Conservation (phyloP, 306 rosid species). For the Begonia fuchsioides region DNA sequence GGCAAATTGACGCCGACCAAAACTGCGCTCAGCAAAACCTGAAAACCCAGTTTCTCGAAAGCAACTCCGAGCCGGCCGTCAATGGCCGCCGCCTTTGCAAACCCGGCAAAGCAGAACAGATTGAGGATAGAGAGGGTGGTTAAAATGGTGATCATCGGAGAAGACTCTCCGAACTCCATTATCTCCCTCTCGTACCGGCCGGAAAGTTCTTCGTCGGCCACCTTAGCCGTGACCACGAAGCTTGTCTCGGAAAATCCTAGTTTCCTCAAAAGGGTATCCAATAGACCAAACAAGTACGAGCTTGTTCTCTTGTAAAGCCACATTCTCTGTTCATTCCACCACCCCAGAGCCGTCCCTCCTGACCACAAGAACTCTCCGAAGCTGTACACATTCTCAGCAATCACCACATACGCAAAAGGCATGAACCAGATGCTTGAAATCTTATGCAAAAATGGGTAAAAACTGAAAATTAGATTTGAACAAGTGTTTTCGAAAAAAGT, state of each 20-base stretch:
- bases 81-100: constrained; percentile 23
- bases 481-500: too few relatives aligned
- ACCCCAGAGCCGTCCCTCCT: constrained; percentile 59
- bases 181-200: constrained; percentile 44
- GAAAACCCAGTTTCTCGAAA: constrained; percentile 32
- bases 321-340: constrained; percentile 80
- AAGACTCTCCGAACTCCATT: constrained; percentile 74
- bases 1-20: constrained; percentile 54
- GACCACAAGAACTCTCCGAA: constrained; percentile 38
- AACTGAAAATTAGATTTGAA: too few relatives aligned
- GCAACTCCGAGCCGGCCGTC: constrained; percentile 13
- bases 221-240: constrained; percentile 57
- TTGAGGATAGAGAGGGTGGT: constrained; percentile 52
- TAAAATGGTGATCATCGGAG: constrained; percentile 47
- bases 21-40: constrained; percentile 39
- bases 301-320: constrained; percentile 72
- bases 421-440: constrained; percentile 61
- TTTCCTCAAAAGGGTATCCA: constrained; percentile 31
- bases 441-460: constrained; percentile 33
- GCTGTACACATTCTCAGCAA: constrained; percentile 24
- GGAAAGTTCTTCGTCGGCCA: constrained; percentile 41
- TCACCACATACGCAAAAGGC: constrained; percentile 52
- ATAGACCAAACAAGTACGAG: constrained; percentile 47
- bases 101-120: constrained; percentile 38
- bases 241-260: constrained; percentile 30